Percentiles rank a stretch among this genome's conserved stretches.
phyloP scores from a whole-genome alignment of 345 rosid species.

The Pelargonium nanum region DNA sequence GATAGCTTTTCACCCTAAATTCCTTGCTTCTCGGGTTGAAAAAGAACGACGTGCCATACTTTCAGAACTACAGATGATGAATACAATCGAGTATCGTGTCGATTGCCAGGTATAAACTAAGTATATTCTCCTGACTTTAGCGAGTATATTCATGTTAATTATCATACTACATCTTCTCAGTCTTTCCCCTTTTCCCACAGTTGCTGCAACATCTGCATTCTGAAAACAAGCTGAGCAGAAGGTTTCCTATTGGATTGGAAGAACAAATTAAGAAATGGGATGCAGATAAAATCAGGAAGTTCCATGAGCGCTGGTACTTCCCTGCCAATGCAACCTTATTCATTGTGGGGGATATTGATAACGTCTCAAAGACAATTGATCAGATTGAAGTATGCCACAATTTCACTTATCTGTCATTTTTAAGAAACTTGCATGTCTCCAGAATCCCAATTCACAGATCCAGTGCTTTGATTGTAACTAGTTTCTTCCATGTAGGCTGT shows the following conservation, averaged over 20 bases:
- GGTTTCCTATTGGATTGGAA: conserved; percentile 97
- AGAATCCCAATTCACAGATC: neutral
- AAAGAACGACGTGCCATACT: conserved; percentile 98
- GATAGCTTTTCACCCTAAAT: conserved; percentile 94
- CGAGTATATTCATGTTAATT: conserved; percentile 12
- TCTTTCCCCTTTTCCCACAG: conserved; percentile 27
- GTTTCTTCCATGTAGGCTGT: conserved; percentile 47
- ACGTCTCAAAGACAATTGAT: conserved; percentile 52
- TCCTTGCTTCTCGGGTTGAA: conserved; percentile 91
- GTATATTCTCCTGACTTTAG: neutral
- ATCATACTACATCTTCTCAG: neutral
- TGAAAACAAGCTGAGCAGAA: conserved; percentile 92
- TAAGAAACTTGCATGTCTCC: neutral
- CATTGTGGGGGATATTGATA: conserved; percentile 86
- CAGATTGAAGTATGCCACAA: conserved; percentile 66
- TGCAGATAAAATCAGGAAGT: conserved; percentile 93
- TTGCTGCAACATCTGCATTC: conserved; percentile 93
- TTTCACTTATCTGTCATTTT: conserved; percentile 4
- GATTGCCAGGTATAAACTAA: conserved; percentile 79
- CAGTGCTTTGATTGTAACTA: neutral
- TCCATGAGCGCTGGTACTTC: conserved; percentile 98
- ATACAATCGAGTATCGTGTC: conserved; percentile 97
- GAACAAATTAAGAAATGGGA: conserved; percentile 99
- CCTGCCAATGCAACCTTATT: conserved; percentile 94
- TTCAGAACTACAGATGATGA: conserved; percentile 99